Evolutionary conservation across 192 early-diverging fungal species (phyloP), one percentile per base, ranked within the genome.

Genomic region (Entrophospora sp.): DNA sequence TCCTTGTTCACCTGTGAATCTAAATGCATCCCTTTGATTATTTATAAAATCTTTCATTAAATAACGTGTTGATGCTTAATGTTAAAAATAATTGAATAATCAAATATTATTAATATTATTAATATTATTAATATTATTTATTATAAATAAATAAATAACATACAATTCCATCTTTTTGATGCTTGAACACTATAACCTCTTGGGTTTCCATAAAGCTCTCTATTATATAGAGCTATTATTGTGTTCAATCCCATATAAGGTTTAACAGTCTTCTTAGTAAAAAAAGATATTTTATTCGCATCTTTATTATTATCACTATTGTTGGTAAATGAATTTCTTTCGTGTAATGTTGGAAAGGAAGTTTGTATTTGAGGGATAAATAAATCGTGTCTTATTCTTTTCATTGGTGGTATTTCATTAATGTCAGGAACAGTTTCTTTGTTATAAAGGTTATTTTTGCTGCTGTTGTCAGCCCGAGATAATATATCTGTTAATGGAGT

Each of bases 41-140:
- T 25, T 66, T 31, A 32, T 38, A 16, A 66, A 66, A 42, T 66
- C 35, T 66, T 66, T 66, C 5, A 66, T 66, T 9, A 53, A 49
- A 55, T 53, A 66, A 14, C 51, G 38, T 14, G 64, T 66, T n/a
- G 64, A 66, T 12, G 51, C 60, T 61, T n/a, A 20, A 61, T 30
- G 7, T 30, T 27, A n/a, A n/a, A n/a, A n/a, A n/a, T n/a, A n/a
- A n/a, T n/a, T n/a, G n/a, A n/a, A n/a, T n/a, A n/a, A n/a, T n/a
- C n/a, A n/a, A 18, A 18, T 5, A n/a, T n/a, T 48, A 7, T 18
- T 18, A 18, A 18, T n/a, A 48, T 48, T n/a, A 48, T n/a, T 18
- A 18, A 5, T 18, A 48, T n/a, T 18, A 18, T 18, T 18, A 7
- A 48, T 5, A 18, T 48, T 18, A 48, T n/a, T n/a, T 5, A 18